phyloP scores from a whole-genome alignment of 1,139 yeast genomes.

The Debaryomyces sp. region DNA sequence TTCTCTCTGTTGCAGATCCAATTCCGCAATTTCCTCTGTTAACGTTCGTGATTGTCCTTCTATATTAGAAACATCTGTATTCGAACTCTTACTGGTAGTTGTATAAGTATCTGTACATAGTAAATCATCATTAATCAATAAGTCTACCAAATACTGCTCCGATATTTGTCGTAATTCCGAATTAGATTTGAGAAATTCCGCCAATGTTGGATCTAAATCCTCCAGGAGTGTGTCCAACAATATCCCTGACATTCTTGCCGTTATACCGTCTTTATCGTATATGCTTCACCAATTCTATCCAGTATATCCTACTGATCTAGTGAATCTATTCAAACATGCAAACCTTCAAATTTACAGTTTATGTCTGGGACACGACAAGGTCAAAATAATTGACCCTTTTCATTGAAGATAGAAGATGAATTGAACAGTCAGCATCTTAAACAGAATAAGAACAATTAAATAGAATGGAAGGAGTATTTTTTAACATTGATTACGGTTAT shows the following conservation, averaged over 20 bases:
- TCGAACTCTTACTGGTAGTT: constrained; percentile 22
- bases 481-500: constrained; percentile 87
- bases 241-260: constrained; percentile 23
- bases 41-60: constrained; percentile 26
- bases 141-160: constrained; percentile 24
- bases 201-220: constrained; percentile 22
- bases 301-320: background rate
- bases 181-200: constrained; percentile 13
- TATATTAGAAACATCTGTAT: constrained; percentile 1
- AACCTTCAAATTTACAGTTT: background rate
- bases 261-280: background rate
- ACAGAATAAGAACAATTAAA: background rate
- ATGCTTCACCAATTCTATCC: background rate
- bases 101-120: constrained; percentile 45
- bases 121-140: constrained; percentile 44
- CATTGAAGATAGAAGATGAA: background rate
- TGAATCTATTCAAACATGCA: background rate
- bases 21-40: constrained; percentile 51
- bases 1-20: constrained; percentile 37
- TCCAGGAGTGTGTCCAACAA: constrained; percentile 24
- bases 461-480: constrained; percentile 81
- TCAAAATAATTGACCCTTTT: constrained; percentile 5
- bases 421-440: background rate
- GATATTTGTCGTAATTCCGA: constrained; percentile 17
- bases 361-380: background rate